Conservation (phyloP, 768 basidiomycete species). For the Tephrocybe sp. region DNA sequence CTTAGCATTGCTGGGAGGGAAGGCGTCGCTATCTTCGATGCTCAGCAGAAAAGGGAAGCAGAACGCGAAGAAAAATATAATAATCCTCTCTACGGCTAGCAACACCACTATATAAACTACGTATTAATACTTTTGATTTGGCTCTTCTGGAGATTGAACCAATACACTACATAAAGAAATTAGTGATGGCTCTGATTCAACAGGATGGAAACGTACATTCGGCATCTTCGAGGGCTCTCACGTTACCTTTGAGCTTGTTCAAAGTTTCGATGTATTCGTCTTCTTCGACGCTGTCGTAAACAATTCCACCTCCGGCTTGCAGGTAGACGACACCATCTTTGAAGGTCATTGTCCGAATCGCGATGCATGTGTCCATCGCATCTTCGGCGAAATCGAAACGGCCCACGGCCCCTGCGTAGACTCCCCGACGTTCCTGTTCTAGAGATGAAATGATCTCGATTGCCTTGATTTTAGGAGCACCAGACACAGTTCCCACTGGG, state of each 20-base stretch:
- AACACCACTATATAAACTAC: conserved; percentile 13
- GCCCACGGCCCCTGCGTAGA: conserved; percentile 98
- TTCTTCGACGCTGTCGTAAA: conserved; percentile 94
- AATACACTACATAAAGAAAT: conserved; percentile 52
- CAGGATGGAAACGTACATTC: conserved; percentile 57
- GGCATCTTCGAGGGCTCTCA: conserved; percentile 80
- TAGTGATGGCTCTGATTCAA: conserved; percentile 10
- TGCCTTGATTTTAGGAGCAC: conserved; percentile 98
- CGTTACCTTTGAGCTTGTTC: conserved; percentile 90
- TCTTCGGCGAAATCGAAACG: conserved; percentile 94
- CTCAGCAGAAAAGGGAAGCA: conserved; percentile 27
- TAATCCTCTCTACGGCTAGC: conserved; percentile 11
- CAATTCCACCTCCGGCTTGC: conserved; percentile 97
- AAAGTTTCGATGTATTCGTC: conserved; percentile 97
- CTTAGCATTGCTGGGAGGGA: conserved; percentile 86
- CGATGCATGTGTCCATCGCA: conserved; percentile 98
- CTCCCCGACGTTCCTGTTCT: conserved; percentile 87
- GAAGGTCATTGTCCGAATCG: conserved; percentile 97
- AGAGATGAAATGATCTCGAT: conserved; percentile 88
- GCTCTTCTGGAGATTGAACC: conserved; percentile 64
- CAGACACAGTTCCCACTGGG: conserved; percentile 97
- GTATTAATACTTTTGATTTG: conserved; percentile 22
- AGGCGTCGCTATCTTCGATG: conserved; percentile 53
- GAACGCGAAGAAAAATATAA: conserved; percentile 22
- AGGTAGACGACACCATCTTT: conserved; percentile 90